These are phyloP conservation scores for Zymoseptoria passerinii DNA, from an alignment of 2,329 filamentous ascomycete species.

Conservation along the genomic window DNA sequence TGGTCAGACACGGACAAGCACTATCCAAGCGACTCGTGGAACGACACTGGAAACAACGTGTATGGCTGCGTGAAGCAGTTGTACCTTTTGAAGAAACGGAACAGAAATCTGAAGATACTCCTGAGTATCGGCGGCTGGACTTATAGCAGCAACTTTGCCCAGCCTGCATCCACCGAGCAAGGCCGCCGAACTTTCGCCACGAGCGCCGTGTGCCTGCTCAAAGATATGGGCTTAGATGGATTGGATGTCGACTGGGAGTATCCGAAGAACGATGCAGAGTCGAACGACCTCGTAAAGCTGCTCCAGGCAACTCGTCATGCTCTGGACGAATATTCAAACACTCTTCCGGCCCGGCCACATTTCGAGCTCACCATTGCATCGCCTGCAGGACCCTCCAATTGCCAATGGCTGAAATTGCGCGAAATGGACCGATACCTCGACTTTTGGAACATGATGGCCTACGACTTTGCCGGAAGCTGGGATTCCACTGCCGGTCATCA, in stretches of 20 bases:
- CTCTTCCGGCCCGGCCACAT: conserved; percentile 29
- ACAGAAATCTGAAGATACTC: conserved; percentile 69
- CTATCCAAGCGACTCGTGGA: conserved; percentile 59
- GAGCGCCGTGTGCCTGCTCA: conserved; percentile 65
- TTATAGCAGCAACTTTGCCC: conserved; percentile 68
- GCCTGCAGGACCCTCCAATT: conserved; percentile 37
- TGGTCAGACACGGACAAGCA: conserved; percentile 63
- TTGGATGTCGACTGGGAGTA: conserved; percentile 45
- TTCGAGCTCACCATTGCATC: conserved; percentile 40
- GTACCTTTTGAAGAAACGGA: conserved; percentile 63
- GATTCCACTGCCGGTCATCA: conserved; percentile 65
- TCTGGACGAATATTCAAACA: conserved; percentile 34
- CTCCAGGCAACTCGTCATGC: conserved; percentile 32
- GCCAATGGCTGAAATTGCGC: conserved; percentile 33
- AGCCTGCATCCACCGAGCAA: conserved; percentile 54
- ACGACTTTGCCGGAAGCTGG: conserved; percentile 67
- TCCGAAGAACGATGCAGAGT: conserved; percentile 35
- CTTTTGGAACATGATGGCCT: conserved; percentile 46
- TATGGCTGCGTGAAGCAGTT: conserved; percentile 75
- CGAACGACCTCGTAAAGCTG: conserved; percentile 33
- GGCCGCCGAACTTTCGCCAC: conserved; percentile 60
- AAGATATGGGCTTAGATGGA: conserved; percentile 64
- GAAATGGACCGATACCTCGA: conserved; percentile 38
- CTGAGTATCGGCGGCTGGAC: conserved; percentile 80
- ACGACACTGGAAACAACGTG: conserved; percentile 57